phyloP scores from a whole-genome alignment of 129 eudicot genomes.

The Ambrosia artemisiifolia region DNA sequence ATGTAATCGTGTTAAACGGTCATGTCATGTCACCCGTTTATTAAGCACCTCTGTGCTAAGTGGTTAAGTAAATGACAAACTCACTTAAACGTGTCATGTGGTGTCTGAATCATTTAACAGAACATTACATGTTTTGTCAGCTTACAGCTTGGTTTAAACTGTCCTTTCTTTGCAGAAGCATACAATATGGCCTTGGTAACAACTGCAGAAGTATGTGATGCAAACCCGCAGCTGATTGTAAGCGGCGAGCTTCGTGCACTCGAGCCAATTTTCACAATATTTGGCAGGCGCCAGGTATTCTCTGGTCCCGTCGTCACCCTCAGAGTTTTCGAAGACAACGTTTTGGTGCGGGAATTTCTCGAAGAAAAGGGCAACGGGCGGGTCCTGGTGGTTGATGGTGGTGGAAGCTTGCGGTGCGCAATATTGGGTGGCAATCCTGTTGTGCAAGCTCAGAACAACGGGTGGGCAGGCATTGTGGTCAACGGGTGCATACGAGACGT shows the following conservation, averaged over 20 bases:
- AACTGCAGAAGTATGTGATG: conserved; percentile 65
- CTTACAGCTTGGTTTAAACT: no score
- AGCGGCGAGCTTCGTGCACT: conserved; percentile 62
- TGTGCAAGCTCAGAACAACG: conserved; percentile 63
- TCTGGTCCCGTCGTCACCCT: conserved; percentile 60
- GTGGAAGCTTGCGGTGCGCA: conserved; percentile 58
- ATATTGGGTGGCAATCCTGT: conserved; percentile 64
- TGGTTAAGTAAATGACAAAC: no score
- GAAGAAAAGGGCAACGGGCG: conserved; percentile 64
- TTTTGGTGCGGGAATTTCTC: conserved; percentile 51
- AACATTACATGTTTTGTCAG: no score
- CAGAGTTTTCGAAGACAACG: conserved; percentile 64
- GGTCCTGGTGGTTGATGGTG: conserved; percentile 65
- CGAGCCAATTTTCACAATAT: conserved; percentile 54
- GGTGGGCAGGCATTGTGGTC: conserved; percentile 63
- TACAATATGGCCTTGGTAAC: conserved; percentile 51
- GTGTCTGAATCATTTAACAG: no score
- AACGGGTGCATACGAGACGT: conserved; percentile 61
- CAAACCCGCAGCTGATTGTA: conserved; percentile 46
- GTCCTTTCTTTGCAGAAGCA: no score
- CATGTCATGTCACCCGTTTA: no score
- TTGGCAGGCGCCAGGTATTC: conserved; percentile 60
- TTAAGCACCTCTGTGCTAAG: no score
- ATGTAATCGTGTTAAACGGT: no score
- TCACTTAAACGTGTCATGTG: no score